Base-by-base conservation (phyloP, 2,329 filamentous ascomycete species). In the Sarocladiaceae sp. region DNA sequence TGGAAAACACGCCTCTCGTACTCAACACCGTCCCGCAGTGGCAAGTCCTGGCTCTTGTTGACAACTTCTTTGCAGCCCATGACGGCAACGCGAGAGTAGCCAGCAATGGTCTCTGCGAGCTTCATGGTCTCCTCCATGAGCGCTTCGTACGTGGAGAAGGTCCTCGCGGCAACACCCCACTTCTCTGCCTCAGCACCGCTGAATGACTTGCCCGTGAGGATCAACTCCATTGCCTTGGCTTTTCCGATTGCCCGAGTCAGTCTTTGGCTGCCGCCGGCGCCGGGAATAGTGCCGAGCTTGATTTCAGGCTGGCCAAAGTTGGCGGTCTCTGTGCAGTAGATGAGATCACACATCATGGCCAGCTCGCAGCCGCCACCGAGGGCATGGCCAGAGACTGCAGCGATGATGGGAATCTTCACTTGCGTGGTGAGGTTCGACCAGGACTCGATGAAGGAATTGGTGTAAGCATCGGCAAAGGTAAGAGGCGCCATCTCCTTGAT, bases 401-500 rank as follows among this genome's bases (percentile, higher is more conserved):
- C 89, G 59, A 99, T 92, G 64, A 97, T 84, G 51, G 94, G 94
- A 69, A 95, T 97, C 74, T 96, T 95, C 68, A 97, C 78, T 56
- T 83, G 78, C 18, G 86, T 90, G 23, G 90, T 88, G 44, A 97
- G 82, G 57, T 87, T 79, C 5, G 91, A 96, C 94, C 94, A 99
- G 10, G 84, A 84, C 67, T 96, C 91, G 70, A 99, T 97, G 71
- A 99, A 99, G 66, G 95, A 90, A 59, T 77, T 83, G 46, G 83
- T 88, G 75, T 97, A 97, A 35, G 94, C 93, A 58, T 86, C 77
- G 57, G 88, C 82, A 73, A 99, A 99, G 52, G 86, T 92, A 35
- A 97, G 83, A 55, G 90, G 86, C 26, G 90, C 88, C 94, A 99
- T 99, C 73, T 99, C 94, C 72, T 97, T 97, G 76, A 99, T 99